Base-by-base conservation (phyloP, 768 basidiomycete species). In the Strobilomyces confusus region DNA sequence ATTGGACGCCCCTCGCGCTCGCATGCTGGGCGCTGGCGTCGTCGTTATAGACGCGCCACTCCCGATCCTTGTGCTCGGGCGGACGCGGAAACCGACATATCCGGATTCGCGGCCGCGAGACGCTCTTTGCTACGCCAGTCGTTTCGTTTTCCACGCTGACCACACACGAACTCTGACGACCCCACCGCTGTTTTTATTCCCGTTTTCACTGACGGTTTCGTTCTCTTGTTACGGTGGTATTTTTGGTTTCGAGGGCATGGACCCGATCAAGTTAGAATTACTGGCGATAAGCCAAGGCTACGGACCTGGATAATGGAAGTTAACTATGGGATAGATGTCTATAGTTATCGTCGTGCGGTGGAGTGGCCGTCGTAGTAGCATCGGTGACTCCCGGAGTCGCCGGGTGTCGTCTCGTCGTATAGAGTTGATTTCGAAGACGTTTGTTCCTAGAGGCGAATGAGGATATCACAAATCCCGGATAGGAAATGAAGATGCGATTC, bases 1-100 rank as follows among this genome's bases (percentile, higher is more conserved):
- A 32, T 47, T 63, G 63, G 66, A 48, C 43, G 13, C 14, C 51
- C n/a, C 26, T 68, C 33, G 25, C 54, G 29, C 51, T 66, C 19
- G 38, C 32, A 13, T 66, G 50, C 40, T 37, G 44, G 11, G 20
- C 37, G 38, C 20, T 61, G 19, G 26, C 46, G 11, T 63, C 52
- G 26, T 57, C 37, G 37, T 29, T 57, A 32, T 67, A 65, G 46
- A 29, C 17, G 25, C 2, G 14, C n/a, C 37, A 19, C 14, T 7
- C 8, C 12, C 1, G 29, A 7, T 30, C 19, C 14, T 1, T 14
- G 6, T 37, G 17, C 34, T 40, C 14, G 32, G 44, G 17, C 13
- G 15, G 19, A 17, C 17, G 14, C 8, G 14, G 26, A 36, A 17
- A n/a, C 26, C 33, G 29, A 43, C 42, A 44, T 30, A 6, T 17